A percentile compares a stretch with the other conserved stretches of the same genome.
phyloP scores from a whole-genome alignment of 192 early-diverging fungal genomes.

The Chytriomyces hyalinus region DNA sequence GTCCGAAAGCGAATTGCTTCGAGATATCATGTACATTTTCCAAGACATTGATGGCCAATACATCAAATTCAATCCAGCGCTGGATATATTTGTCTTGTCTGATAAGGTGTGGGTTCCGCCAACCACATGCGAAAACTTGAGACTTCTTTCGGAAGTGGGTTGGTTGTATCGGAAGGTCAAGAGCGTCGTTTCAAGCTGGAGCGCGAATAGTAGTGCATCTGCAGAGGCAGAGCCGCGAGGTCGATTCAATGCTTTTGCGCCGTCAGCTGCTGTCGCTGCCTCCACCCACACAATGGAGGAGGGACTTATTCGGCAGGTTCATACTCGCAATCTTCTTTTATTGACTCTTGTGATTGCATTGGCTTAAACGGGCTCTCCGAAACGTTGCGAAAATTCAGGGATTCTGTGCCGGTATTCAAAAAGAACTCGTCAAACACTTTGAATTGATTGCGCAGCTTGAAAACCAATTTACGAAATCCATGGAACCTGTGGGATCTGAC shows the following conservation, averaged over 20 bases:
- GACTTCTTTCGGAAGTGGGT: slow-evolving; percentile 77
- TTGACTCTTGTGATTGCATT: background rate
- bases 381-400: slow-evolving; percentile 62
- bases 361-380: slow-evolving; percentile 10
- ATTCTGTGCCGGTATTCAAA: slow-evolving; percentile 79
- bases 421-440: slow-evolving; percentile 84
- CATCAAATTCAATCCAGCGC: slow-evolving; percentile 65
- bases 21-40: slow-evolving; percentile 89
- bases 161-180: slow-evolving; percentile 73
- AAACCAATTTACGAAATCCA: slow-evolving; percentile 61
- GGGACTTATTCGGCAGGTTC: slow-evolving; percentile 53
- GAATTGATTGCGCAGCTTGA: slow-evolving; percentile 85
- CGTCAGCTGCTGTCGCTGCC: too few species aligned
- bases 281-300: slow-evolving; percentile 43
- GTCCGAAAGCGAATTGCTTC: slow-evolving; percentile 61
- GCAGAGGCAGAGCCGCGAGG: background rate
- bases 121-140: slow-evolving; percentile 70
- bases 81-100: slow-evolving; percentile 61
- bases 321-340: background rate
- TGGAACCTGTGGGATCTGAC: slow-evolving; percentile 29
- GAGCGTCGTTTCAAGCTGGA: slow-evolving; percentile 55
- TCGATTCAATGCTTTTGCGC: background rate
- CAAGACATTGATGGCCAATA: slow-evolving; percentile 92
- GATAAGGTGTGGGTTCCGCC: slow-evolving; percentile 57
- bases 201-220: background rate